Conservation (phyloP, 208 protist species). For the Leishmania aethiopica region DNA sequence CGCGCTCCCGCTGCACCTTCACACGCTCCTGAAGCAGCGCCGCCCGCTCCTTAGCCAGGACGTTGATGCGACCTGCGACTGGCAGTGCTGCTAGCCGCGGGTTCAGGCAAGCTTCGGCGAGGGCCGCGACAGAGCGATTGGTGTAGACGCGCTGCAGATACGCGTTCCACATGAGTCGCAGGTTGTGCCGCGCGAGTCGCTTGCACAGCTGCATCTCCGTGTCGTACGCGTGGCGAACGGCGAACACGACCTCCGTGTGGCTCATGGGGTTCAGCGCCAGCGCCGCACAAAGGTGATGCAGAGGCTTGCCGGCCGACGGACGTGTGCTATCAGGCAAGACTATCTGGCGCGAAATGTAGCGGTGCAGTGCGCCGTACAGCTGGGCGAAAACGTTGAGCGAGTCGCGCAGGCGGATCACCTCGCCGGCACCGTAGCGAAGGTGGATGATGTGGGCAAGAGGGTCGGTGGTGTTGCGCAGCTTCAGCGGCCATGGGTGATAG, state of each 20-base stretch:
- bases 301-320: conserved; percentile 43
- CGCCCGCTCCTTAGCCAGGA: conserved; percentile 50
- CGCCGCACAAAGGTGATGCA: conserved; percentile 58
- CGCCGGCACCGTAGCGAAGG: conserved; percentile 60
- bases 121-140: conserved; percentile 66
- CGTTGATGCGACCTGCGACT: conserved; percentile 61
- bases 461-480: conserved; percentile 83
- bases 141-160: conserved; percentile 69
- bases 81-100: conserved; percentile 66
- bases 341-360: conserved; percentile 50
- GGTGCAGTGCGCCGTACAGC: conserved; percentile 70
- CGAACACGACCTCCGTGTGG: conserved; percentile 63
- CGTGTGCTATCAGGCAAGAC: conserved; percentile 53
- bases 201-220: conserved; percentile 49
- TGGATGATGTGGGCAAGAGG: conserved; percentile 74
- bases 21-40: conserved; percentile 44
- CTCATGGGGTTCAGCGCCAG: conserved; percentile 60
- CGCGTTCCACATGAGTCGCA: conserved; percentile 56
- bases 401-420: conserved; percentile 69
- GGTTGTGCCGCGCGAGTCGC: conserved; percentile 59
- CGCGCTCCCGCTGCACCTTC: conserved; percentile 53
- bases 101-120: conserved; percentile 64
- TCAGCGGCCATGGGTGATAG: conserved; percentile 89
- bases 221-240: conserved; percentile 64
- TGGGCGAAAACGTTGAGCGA: conserved; percentile 62